Conservation (phyloP, 768 basidiomycete genomes). For the Phylloporus sp. region DNA sequence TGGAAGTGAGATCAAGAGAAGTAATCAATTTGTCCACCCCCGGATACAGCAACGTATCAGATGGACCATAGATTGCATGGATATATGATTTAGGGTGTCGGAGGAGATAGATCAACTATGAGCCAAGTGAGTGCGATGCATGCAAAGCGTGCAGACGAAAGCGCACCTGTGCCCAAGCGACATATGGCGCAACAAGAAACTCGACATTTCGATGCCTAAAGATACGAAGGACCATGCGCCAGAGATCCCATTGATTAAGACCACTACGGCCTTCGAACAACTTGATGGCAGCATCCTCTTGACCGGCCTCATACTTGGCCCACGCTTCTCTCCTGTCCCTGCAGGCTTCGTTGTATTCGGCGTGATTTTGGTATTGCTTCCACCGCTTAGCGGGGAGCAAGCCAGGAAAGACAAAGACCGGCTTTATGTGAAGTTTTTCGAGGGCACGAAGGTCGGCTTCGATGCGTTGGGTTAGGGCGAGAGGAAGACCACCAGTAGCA, state of each 20-base stretch:
- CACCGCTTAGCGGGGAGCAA: conserved; percentile 71
- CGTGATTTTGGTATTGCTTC: conserved; percentile 49
- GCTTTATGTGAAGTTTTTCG: conserved; percentile 91
- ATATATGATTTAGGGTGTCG: conserved; percentile 91
- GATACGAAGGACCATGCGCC: conserved; percentile 86
- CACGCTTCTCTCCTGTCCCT: conserved; percentile 81
- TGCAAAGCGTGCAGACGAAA: conserved; percentile 1
- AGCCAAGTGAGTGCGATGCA: conserved; percentile 4
- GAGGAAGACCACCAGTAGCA: conserved; percentile 90
- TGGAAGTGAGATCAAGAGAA: conserved; percentile 68
- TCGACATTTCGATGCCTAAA: conserved; percentile 95
- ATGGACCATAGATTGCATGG: conserved; percentile 88
- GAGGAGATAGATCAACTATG: conserved; percentile 89
- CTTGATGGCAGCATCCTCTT: conserved; percentile 83
- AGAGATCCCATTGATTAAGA: conserved; percentile 84
- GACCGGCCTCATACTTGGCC: conserved; percentile 88
- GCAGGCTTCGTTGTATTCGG: conserved; percentile 60
- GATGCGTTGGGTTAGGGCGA: conserved; percentile 82
- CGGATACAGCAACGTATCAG: conserved; percentile 86
- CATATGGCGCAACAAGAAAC: conserved; percentile 93
- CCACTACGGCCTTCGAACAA: conserved; percentile 74
- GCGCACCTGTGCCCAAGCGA: conserved; percentile 92
- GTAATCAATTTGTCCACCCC: conserved; percentile 87
- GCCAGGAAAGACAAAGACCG: conserved; percentile 97
- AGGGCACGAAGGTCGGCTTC: conserved; percentile 87